Percentiles rank a stretch among this genome's conserved stretches.
phyloP scores from a whole-genome alignment of 495 filamentous ascomycete species.

The Lasiosphaeriaceae sp. region DNA sequence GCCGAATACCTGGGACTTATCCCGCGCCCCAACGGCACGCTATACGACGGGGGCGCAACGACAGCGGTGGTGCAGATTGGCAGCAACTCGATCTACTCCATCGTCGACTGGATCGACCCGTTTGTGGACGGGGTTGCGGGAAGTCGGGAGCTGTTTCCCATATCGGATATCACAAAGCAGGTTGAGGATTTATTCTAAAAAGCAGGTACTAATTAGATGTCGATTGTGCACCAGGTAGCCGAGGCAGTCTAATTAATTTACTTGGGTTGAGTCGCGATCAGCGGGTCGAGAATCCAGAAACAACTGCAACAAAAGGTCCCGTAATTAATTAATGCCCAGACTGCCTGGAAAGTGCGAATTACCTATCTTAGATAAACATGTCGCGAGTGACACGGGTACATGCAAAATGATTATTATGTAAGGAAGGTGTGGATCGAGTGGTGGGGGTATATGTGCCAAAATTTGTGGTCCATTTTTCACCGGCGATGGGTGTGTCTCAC shows the following conservation, averaged over 20 bases:
- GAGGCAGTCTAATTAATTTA: neutral
- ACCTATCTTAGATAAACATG: too few species aligned
- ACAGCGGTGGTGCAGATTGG: constrained; percentile 30
- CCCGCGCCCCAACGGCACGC: constrained; percentile 15
- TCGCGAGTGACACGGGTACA: too few species aligned
- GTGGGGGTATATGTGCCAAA: too few species aligned
- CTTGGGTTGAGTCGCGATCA: neutral
- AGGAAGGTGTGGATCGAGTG: too few species aligned
- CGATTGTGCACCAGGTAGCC: too few species aligned
- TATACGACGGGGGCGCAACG: constrained; percentile 13
- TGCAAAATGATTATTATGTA: too few species aligned
- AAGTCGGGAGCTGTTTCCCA: constrained; percentile 26
- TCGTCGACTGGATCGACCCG: constrained; percentile 17
- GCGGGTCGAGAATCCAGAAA: too few species aligned
- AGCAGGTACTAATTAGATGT: neutral
- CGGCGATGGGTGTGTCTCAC: too few species aligned
- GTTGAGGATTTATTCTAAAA: constrained; percentile 16
- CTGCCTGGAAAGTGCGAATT: too few species aligned
- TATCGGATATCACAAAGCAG: constrained; percentile 26
- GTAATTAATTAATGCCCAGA: too few species aligned
- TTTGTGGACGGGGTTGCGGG: constrained; percentile 15
- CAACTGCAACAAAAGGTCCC: too few species aligned
- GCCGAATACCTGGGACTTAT: constrained; percentile 34
- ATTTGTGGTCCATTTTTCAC: too few species aligned
- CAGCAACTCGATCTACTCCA: constrained; percentile 16